A percentile compares a stretch with the other conserved stretches of the same genome.
Conservation (phyloP, 495 filamentous ascomycete species). For the Talaromyces trachyspermus region DNA sequence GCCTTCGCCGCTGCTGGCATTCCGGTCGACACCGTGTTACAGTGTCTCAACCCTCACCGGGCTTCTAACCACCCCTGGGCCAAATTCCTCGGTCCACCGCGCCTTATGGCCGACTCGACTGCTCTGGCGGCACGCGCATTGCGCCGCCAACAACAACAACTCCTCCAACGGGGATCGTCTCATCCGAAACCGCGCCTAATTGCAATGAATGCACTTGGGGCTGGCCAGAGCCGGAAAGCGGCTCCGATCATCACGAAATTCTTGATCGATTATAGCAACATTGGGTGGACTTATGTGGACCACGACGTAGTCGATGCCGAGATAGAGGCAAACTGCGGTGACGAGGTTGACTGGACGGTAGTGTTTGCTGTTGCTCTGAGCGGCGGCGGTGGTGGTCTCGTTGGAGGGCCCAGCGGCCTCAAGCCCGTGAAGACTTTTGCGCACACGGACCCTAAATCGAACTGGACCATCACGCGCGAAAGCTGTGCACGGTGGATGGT, state of each 20-base stretch:
- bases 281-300: constrained; percentile 8
- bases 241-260: constrained; percentile 6
- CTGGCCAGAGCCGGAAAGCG: constrained; percentile 5
- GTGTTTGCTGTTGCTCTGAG: constrained; percentile 3
- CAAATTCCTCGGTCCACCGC: constrained; percentile 9
- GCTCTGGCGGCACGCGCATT: background rate
- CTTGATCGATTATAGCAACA: constrained; percentile 8
- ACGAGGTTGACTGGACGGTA: constrained; percentile 8
- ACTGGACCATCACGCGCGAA: constrained; percentile 7
- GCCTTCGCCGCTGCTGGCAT: constrained; percentile 8
- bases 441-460: background rate
- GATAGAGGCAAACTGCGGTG: constrained; percentile 8
- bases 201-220: constrained; percentile 11
- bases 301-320: constrained; percentile 10
- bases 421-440: constrained; percentile 8
- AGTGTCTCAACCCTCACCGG: constrained; percentile 5
- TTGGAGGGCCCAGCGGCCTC: no score
- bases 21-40: constrained; percentile 4
- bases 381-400: background rate
- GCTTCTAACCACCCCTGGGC: constrained; percentile 8
- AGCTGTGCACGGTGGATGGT: constrained; percentile 13
- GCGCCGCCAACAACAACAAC: constrained; percentile 1
- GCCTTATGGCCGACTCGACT: constrained; percentile 8
- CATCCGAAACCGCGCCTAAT: background rate
- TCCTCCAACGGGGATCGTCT: no score